Evolutionary conservation across 257 asterid species (phyloP).

Genomic region (Solanum boliviense): DNA sequence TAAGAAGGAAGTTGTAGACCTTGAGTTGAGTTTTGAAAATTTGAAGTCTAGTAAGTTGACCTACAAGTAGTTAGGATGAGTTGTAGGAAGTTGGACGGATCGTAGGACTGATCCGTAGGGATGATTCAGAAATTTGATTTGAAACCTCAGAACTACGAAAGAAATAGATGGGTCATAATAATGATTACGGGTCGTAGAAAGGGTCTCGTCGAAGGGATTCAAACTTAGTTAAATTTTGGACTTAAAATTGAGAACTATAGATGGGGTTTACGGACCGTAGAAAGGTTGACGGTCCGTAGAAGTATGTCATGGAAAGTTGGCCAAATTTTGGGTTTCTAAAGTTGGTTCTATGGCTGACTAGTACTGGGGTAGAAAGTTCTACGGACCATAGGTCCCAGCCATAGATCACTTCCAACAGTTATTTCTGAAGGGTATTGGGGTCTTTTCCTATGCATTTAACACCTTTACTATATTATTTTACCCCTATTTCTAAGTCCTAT

Average conservation of each 20-base stretch:
- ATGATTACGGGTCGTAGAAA: not conserved
- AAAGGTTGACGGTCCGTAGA: too few species aligned
- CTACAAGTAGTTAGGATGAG: not conserved
- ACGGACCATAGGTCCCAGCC: too few species aligned
- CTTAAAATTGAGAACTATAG: not conserved
- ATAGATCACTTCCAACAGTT: too few species aligned
- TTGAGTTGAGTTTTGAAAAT: not conserved
- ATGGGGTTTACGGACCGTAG: too few species aligned
- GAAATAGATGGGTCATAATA: not conserved
- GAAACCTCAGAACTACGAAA: not conserved
- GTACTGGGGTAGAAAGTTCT: too few species aligned
- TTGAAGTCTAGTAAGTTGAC: not conserved
- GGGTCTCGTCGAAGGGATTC: not conserved
- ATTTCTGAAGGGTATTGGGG: too few species aligned
- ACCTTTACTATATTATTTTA: too few species aligned
- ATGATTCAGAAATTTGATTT: not conserved
- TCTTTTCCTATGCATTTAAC: too few species aligned
- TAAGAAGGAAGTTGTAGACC: not conserved
- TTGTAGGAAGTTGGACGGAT: not conserved
- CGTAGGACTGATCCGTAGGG: not conserved
- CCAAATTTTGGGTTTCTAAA: too few species aligned
- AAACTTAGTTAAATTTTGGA: not conserved
- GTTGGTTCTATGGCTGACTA: too few species aligned
- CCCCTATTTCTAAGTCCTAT: too few species aligned
- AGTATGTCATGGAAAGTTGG: too few species aligned